Conservation (phyloP, 108 stramenopile species). For the Skeletonema costatum region DNA sequence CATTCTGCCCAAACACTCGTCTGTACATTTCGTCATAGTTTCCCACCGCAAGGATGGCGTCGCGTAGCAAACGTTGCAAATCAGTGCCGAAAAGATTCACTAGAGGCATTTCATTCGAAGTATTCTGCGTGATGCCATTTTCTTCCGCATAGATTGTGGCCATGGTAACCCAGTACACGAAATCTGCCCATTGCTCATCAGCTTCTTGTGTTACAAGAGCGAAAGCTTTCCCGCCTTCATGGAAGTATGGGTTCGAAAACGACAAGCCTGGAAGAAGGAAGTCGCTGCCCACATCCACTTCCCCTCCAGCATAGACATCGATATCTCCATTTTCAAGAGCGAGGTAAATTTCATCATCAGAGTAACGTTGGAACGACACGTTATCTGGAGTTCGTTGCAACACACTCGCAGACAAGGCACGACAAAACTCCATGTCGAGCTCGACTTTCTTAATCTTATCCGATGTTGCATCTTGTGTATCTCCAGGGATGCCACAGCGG, state of each 20-base stretch:
- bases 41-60: slow-evolving; percentile 28
- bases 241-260: no score
- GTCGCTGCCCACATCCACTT: no score
- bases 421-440: slow-evolving; percentile 51
- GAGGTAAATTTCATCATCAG: background rate
- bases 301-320: slow-evolving; percentile 8
- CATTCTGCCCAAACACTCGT: slow-evolving; percentile 12
- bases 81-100: slow-evolving; percentile 19
- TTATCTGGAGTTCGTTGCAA: slow-evolving; percentile 16
- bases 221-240: slow-evolving; percentile 1
- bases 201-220: slow-evolving; percentile 40
- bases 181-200: slow-evolving; percentile 44
- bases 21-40: slow-evolving; percentile 34
- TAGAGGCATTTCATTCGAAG: slow-evolving; percentile 21
- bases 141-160: slow-evolving; percentile 50
- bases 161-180: slow-evolving; percentile 44
- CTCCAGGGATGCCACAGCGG: slow-evolving; percentile 35
- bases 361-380: slow-evolving; percentile 24
- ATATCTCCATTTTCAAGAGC: no score
- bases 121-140: slow-evolving; percentile 29
- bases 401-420: slow-evolving; percentile 37
- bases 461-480: no score
- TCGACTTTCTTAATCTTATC: no score
- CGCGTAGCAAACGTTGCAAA: background rate
- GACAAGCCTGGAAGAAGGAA: no score